A percentile compares a stretch with the other conserved stretches of the same genome.
Conservation (phyloP, 2,329 filamentous ascomycete species). For the Zymoseptoria tritici region DNA sequence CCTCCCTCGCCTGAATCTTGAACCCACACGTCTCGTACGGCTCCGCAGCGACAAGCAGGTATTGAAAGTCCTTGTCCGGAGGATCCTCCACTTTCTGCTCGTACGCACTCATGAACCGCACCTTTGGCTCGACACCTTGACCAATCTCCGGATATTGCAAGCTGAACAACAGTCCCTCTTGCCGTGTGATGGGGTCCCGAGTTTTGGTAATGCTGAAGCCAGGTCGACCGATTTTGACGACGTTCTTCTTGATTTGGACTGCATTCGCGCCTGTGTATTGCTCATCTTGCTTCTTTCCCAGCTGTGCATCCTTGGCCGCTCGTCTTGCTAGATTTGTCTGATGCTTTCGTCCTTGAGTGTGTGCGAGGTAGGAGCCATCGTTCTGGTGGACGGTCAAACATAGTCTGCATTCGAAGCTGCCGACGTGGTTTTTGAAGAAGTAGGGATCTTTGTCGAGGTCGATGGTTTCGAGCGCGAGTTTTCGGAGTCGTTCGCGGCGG, state of each 20-base stretch:
- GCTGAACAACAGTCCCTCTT: conserved; percentile 91
- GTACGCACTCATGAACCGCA: conserved; percentile 96
- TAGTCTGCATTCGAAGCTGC: conserved; percentile 93
- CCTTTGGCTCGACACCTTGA: conserved; percentile 65
- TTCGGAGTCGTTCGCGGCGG: conserved; percentile 91
- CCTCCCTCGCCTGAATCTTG: conserved; percentile 87
- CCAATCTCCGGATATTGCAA: conserved; percentile 90
- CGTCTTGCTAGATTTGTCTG: conserved; percentile 95
- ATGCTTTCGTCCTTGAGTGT: conserved; percentile 97
- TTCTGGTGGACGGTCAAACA: conserved; percentile 98
- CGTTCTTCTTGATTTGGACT: conserved; percentile 62
- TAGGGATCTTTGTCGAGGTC: conserved; percentile 99
- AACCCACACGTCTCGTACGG: conserved; percentile 97
- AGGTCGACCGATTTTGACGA: conserved; percentile 90
- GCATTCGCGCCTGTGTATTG: conserved; percentile 69
- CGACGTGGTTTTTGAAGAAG: conserved; percentile 99
- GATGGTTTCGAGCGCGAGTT: conserved; percentile 96
- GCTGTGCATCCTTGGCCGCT: conserved; percentile 89
- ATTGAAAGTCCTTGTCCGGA: conserved; percentile 89
- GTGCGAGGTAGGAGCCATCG: conserved; percentile 95
- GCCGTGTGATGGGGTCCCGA: conserved; percentile 76
- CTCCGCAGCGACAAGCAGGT: conserved; percentile 88
- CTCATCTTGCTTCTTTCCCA: conserved; percentile 59
- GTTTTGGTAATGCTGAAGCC: conserved; percentile 98
- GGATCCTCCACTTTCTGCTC: conserved; percentile 90